phyloP scores from a whole-genome alignment of 352 stramenopile species.

The Phytopythium oedochilum region DNA sequence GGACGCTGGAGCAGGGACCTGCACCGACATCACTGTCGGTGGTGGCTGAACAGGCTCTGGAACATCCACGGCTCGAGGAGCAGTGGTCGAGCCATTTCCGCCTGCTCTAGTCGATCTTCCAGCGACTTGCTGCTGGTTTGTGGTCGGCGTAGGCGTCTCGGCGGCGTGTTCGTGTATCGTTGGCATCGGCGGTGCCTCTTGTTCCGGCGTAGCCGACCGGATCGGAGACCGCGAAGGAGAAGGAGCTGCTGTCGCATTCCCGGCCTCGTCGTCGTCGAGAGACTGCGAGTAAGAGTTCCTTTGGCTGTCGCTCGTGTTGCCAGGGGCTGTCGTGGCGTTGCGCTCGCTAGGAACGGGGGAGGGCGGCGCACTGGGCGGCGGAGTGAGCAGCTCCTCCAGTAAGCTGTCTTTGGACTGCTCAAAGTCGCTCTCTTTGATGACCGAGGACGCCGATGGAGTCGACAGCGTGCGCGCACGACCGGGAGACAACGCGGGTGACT shows the following conservation, averaged over 20 bases:
- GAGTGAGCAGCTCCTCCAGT: constrained; percentile 45
- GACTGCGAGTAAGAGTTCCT: constrained; percentile 11
- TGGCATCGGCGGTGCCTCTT: neutral
- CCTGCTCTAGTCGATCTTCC: neutral
- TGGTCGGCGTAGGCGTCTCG: neutral
- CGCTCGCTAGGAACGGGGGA: constrained; percentile 4
- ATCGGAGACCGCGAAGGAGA: constrained; percentile 8
- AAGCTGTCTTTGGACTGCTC: constrained; percentile 69
- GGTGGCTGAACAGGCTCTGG: no score
- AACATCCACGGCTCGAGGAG: no score
- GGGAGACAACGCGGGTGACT: constrained; percentile 12
- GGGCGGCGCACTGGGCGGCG: constrained; percentile 15
- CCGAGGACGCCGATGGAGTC: constrained; percentile 26
- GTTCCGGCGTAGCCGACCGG: neutral
- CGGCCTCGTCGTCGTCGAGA: constrained; percentile 28
- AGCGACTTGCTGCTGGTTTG: neutral
- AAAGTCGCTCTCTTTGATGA: constrained; percentile 52
- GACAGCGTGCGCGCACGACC: constrained; percentile 36
- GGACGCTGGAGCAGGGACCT: neutral
- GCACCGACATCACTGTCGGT: no score
- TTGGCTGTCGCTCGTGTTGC: neutral
- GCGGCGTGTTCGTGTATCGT: neutral
- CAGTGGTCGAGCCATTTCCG: no score
- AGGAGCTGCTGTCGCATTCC: neutral
- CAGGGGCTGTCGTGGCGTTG: neutral